Conservation (phyloP, 805 yeast genomes). For the Suhomyces emberorum region DNA sequence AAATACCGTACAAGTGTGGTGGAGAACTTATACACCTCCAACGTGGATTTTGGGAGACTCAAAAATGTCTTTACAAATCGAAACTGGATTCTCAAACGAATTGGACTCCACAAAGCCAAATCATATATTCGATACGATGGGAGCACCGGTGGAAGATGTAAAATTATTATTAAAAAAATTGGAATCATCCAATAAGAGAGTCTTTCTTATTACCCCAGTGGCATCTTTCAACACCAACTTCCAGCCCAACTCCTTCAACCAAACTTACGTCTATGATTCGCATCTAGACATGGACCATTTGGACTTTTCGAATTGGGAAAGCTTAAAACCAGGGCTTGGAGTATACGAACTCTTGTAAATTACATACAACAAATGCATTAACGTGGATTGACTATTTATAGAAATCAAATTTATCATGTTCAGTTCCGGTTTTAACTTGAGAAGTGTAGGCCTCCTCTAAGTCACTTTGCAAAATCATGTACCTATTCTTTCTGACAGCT, state of each 20-base stretch:
- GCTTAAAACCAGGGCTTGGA: conserved; percentile 62
- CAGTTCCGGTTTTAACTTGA: conserved; percentile 93
- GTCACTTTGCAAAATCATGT: conserved; percentile 93
- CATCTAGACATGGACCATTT: conserved; percentile 78
- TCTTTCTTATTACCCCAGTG: conserved; percentile 38
- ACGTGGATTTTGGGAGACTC: conserved; percentile 62
- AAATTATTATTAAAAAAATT: conserved; percentile 13
- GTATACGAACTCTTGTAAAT: conserved; percentile 40
- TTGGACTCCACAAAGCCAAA: conserved; percentile 10
- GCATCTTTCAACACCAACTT: conserved; percentile 29
- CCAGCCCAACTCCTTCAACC: conserved; percentile 10
- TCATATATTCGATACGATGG: conserved; percentile 47
- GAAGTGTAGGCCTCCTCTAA: conserved; percentile 96
- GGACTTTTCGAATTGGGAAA: conserved; percentile 44
- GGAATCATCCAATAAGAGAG: conserved; percentile 4
- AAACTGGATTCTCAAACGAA: conserved; percentile 12
- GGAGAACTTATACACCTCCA: conserved; percentile 95
- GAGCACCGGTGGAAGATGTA: conserved; percentile 31
- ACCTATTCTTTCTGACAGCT: conserved; percentile 97
- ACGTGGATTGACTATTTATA: conserved; percentile 61
- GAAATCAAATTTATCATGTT: conserved; percentile 96
- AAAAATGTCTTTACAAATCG: conserved; percentile 11
- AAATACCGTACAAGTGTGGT: conserved; percentile 60
- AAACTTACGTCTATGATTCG: conserved; percentile 30
- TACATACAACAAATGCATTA: conserved; percentile 2